These are phyloP conservation scores for Gypsophila paniculata DNA, from an alignment of 179 eudicot species.

Conservation along the genomic window DNA sequence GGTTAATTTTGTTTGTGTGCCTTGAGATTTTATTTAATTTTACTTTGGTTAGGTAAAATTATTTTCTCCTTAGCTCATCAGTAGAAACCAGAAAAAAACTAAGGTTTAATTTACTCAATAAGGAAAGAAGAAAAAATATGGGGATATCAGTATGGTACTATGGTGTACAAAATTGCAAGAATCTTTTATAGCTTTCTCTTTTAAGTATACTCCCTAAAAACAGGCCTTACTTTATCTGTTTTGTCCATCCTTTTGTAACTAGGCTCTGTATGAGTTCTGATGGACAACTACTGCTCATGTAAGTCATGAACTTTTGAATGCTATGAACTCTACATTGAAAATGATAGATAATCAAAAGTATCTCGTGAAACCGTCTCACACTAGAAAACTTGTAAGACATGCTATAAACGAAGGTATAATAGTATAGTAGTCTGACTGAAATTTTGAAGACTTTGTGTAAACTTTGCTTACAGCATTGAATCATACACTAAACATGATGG, in stretches of 20 bases:
- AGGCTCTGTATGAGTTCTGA: background rate
- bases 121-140: background rate
- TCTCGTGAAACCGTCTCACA: too few species aligned
- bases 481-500: constrained; percentile 3
- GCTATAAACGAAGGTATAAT: too few species aligned
- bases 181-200: constrained; percentile 29
- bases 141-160: constrained; percentile 22
- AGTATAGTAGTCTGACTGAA: too few species aligned
- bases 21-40: too few species aligned
- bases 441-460: too few species aligned
- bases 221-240: constrained; percentile 23
- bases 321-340: constrained; percentile 28
- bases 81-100: too few species aligned
- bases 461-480: constrained; percentile 24
- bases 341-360: constrained; percentile 21
- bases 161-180: constrained; percentile 22
- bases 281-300: background rate
- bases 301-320: constrained; percentile 18
- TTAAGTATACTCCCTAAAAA: constrained; percentile 17
- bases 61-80: too few species aligned
- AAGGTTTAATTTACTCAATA: too few species aligned
- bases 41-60: too few species aligned
- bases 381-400: too few species aligned
- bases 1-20: too few species aligned
- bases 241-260: constrained; percentile 8